Conservation (phyloP, 2,329 filamentous ascomycete genomes). For the Trichoderma harzianum region DNA sequence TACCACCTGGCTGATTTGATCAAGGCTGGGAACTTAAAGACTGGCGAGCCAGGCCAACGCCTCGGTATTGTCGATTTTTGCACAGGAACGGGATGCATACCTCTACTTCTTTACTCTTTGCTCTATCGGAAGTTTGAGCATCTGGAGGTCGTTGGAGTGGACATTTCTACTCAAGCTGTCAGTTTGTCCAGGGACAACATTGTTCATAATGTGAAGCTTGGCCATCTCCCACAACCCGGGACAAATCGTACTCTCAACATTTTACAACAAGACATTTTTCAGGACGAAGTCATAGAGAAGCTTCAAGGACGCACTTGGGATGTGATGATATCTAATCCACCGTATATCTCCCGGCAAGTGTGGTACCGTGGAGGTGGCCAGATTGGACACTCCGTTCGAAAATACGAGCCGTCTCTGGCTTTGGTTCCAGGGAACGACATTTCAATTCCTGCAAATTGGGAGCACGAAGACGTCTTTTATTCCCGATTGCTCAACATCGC, state of each 20-base stretch:
- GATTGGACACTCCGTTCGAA: slow-evolving; percentile 70
- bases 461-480: slow-evolving; percentile 61
- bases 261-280: slow-evolving; percentile 48
- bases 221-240: slow-evolving; percentile 22
- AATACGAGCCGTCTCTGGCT: slow-evolving; percentile 76
- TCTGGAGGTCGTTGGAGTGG: slow-evolving; percentile 63
- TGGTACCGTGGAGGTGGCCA: slow-evolving; percentile 40
- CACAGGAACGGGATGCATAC: slow-evolving; percentile 87
- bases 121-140: slow-evolving; percentile 42
- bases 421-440: slow-evolving; percentile 55
- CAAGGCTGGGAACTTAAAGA: slow-evolving; percentile 23
- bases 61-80: slow-evolving; percentile 79
- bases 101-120: slow-evolving; percentile 67
- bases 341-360: slow-evolving; percentile 69
- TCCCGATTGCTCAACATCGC: slow-evolving; percentile 58
- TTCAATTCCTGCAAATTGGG: slow-evolving; percentile 31
- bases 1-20: slow-evolving; percentile 51
- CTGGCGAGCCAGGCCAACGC: slow-evolving; percentile 19
- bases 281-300: slow-evolving; percentile 34
- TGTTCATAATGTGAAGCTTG: slow-evolving; percentile 41
- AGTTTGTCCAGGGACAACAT: slow-evolving; percentile 64
- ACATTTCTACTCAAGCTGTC: slow-evolving; percentile 67
- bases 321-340: slow-evolving; percentile 82
- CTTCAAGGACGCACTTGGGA: slow-evolving; percentile 43
- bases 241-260: slow-evolving; percentile 41